phyloP scores from a whole-genome alignment of 2,329 filamentous ascomycete species.

The Venturia oleaginea region DNA sequence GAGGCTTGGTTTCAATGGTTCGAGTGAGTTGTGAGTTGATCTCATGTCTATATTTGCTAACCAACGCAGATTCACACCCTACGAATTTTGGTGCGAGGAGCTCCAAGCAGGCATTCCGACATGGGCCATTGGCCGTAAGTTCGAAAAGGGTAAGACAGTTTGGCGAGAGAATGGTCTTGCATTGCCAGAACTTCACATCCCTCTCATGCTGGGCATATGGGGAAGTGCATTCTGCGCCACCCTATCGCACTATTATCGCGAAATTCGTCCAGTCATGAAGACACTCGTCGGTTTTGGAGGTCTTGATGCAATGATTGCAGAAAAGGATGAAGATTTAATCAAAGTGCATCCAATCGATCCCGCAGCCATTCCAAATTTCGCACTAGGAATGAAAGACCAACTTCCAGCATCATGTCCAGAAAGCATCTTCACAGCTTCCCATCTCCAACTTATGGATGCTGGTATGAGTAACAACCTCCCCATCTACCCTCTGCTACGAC shows the following conservation, averaged over 20 bases:
- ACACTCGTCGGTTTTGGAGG: slow-evolving; percentile 65
- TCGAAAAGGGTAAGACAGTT: slow-evolving; percentile 61
- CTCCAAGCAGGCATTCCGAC: slow-evolving; percentile 86
- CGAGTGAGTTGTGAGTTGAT: slow-evolving; percentile 50
- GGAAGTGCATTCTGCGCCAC: slow-evolving; percentile 95
- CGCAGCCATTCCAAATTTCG: slow-evolving; percentile 82
- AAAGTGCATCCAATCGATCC: slow-evolving; percentile 95
- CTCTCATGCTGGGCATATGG: slow-evolving; percentile 86
- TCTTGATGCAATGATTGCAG: slow-evolving; percentile 74
- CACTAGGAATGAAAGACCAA: slow-evolving; percentile 66
- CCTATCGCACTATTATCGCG: slow-evolving; percentile 89
- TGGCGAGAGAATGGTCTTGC: slow-evolving; percentile 56
- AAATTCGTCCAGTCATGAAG: slow-evolving; percentile 73
- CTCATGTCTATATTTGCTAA: neutral
- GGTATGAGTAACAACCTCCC: slow-evolving; percentile 98
- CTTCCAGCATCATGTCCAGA: slow-evolving; percentile 68
- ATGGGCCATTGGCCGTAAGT: slow-evolving; percentile 82
- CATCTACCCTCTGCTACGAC: slow-evolving; percentile 85
- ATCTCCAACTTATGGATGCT: slow-evolving; percentile 73
- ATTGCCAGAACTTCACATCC: slow-evolving; percentile 74
- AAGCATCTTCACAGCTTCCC: slow-evolving; percentile 59
- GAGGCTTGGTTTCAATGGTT: slow-evolving; percentile 98
- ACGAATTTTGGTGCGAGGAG: slow-evolving; percentile 93
- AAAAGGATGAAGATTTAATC: slow-evolving; percentile 71
- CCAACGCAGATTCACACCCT: slow-evolving; percentile 52